A percentile compares a stretch with the other conserved stretches of the same genome.
phyloP scores from a whole-genome alignment of 306 rosid genomes.

The Lotus japonicus region DNA sequence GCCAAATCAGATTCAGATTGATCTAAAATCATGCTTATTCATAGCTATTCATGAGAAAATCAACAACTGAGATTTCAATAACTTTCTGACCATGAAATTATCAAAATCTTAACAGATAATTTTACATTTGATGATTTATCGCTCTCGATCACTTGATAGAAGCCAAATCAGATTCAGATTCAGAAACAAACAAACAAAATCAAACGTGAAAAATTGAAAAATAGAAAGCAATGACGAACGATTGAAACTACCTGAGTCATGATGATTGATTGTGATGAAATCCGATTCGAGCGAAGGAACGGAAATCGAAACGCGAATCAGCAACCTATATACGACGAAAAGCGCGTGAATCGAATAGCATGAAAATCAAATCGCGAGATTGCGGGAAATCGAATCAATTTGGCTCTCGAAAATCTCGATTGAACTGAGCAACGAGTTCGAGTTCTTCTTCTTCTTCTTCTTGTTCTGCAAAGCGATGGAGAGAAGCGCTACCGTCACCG shows the following conservation, averaged over 20 bases:
- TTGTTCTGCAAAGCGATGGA: not conserved
- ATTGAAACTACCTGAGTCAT: constrained; percentile 39
- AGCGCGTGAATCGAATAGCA: not conserved
- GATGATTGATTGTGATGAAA: constrained; percentile 17
- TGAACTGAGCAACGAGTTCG: not conserved
- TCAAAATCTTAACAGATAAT: too few relatives aligned
- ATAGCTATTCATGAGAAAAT: too few relatives aligned
- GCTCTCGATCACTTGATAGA: too few relatives aligned
- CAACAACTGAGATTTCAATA: too few relatives aligned
- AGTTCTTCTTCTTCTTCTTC: not conserved
- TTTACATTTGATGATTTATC: too few relatives aligned
- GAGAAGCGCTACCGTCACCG: constrained; percentile 14
- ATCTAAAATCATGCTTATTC: too few relatives aligned
- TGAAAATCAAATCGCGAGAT: not conserved
- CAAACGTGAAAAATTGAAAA: not conserved
- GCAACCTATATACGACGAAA: not conserved
- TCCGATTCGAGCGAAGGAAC: not conserved
- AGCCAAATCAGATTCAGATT: constrained; percentile 5
- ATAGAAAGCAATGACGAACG: not conserved
- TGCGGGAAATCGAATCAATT: not conserved
- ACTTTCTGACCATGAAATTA: too few relatives aligned
- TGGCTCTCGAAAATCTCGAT: not conserved
- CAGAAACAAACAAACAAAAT: not conserved
- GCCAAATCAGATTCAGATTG: constrained; percentile 3
- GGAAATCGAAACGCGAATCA: constrained; percentile 4